Evolutionary conservation across 768 basidiomycete genomes (phyloP).

Genomic region (Termitomyces sp.): DNA sequence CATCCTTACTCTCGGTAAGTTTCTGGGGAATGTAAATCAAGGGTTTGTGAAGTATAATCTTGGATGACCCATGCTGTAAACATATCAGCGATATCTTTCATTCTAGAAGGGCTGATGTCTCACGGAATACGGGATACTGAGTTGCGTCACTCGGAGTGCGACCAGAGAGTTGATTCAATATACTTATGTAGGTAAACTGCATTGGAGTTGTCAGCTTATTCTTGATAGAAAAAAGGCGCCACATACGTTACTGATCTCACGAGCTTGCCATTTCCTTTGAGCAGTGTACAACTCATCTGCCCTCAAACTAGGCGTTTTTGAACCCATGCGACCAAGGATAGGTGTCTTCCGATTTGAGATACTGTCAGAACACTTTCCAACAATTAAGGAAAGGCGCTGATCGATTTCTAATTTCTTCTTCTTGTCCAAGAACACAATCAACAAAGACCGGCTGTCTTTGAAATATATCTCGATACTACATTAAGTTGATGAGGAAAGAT

Average conservation of each 20-base stretch:
- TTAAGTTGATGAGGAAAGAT: not conserved
- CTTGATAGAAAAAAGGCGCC: not conserved
- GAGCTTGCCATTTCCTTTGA: constrained; percentile 80
- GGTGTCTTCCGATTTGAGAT: constrained; percentile 52
- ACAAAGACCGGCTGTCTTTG: constrained; percentile 83
- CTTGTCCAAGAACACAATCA: constrained; percentile 78
- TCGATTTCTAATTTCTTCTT: constrained; percentile 59
- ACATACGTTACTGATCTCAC: constrained; percentile 88
- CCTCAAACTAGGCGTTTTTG: constrained; percentile 47
- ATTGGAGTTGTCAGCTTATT: not conserved
- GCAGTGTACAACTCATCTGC: constrained; percentile 66
- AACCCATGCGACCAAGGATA: constrained; percentile 48
- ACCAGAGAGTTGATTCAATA: constrained; percentile 90
- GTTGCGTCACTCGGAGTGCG: constrained; percentile 94
- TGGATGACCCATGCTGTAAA: constrained; percentile 79
- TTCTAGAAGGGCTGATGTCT: constrained; percentile 21
- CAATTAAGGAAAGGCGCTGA: constrained; percentile 45
- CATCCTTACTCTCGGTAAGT: constrained; percentile 70
- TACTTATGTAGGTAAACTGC: constrained; percentile 85
- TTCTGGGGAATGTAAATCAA: constrained; percentile 60
- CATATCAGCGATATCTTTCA: not conserved
- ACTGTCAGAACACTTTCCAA: constrained; percentile 39
- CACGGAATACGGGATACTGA: constrained; percentile 90
- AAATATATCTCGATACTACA: constrained; percentile 87
- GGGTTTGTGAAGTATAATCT: constrained; percentile 71